These are phyloP conservation scores for Fusarium nurragi DNA, from an alignment of 2,329 filamentous ascomycete species.

Conservation along the genomic window DNA sequence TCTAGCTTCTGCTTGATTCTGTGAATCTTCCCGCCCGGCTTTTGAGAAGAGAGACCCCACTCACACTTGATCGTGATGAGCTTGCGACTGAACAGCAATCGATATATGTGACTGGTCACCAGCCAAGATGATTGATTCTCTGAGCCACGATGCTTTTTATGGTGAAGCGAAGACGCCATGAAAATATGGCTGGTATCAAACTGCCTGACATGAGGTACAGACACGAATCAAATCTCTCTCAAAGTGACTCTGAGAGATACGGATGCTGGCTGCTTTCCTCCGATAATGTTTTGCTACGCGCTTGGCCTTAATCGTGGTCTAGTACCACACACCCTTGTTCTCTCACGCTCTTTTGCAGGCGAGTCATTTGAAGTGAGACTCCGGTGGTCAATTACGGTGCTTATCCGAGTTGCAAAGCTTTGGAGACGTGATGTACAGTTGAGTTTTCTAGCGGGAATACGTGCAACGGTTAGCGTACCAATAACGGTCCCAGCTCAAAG, in stretches of 20 bases:
- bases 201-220: no score
- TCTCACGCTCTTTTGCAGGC: not conserved
- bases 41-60: constrained; percentile 33
- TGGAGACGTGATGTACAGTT: not conserved
- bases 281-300: constrained; percentile 10
- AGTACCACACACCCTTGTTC: constrained; percentile 9
- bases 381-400: not conserved
- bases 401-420: not conserved
- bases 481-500: not conserved
- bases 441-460: not conserved
- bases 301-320: constrained; percentile 27
- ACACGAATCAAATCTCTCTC: not conserved
- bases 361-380: constrained; percentile 6
- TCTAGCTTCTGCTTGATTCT: constrained; percentile 29
- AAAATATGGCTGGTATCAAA: no score
- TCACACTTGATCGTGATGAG: constrained; percentile 38
- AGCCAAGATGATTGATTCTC: not conserved
- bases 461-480: not conserved
- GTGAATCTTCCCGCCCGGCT: constrained; percentile 25
- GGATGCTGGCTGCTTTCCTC: not conserved
- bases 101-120: constrained; percentile 2
- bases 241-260: not conserved
- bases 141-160: not conserved
- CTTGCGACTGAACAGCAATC: constrained; percentile 19
- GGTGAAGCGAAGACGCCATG: not conserved